Percentiles rank a stretch among this genome's conserved stretches.
Evolutionary conservation across 306 rosid species (phyloP).

Genomic region (Argentina anserina): DNA sequence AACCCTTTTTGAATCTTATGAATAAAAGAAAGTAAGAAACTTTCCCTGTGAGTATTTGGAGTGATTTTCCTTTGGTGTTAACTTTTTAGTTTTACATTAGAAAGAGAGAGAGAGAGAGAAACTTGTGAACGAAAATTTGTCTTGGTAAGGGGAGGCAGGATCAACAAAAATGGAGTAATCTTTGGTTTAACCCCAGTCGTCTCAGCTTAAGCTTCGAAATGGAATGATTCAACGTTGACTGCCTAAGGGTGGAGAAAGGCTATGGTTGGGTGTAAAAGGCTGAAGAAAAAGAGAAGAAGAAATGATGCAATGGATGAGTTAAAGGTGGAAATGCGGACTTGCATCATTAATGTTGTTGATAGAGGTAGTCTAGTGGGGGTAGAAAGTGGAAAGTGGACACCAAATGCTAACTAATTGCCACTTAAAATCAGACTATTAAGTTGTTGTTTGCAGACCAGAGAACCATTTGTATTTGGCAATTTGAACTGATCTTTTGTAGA

Average conservation of each 20-base stretch:
- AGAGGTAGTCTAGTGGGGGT: background rate
- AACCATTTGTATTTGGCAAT: background rate
- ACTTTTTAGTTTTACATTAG: background rate
- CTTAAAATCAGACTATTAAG: background rate
- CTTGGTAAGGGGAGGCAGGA: conserved; percentile 6
- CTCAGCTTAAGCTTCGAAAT: background rate
- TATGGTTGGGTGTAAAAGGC: background rate
- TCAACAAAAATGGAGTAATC: background rate
- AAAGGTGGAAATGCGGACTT: background rate
- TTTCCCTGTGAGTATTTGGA: background rate
- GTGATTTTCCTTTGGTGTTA: background rate
- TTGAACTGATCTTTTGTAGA: background rate
- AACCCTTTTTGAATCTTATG: background rate
- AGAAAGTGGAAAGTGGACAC: background rate
- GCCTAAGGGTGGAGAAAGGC: background rate
- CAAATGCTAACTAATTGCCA: background rate
- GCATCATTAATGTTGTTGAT: background rate
- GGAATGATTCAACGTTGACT: background rate
- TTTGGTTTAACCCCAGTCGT: background rate
- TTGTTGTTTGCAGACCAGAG: background rate
- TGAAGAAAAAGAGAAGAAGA: background rate
- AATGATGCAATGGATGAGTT: background rate
- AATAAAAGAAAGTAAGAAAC: background rate
- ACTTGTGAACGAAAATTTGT: conserved; percentile 3
- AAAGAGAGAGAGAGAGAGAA: background rate